Evolutionary conservation across 2,329 filamentous ascomycete genomes (phyloP), one percentile per base, ranked within the genome.

Genomic region (Fusarium sp.): DNA sequence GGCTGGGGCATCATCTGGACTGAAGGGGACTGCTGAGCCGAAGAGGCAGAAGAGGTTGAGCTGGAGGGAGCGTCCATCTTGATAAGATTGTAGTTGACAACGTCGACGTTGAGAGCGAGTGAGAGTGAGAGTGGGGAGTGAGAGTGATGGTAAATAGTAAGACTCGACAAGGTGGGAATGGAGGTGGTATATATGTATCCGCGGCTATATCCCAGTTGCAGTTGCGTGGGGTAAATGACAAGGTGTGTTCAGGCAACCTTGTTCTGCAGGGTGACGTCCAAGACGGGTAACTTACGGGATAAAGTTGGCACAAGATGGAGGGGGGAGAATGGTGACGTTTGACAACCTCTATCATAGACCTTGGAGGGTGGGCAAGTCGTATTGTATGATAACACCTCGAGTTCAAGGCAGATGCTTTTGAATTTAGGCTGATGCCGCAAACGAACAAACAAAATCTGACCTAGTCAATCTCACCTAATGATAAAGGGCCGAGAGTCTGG

Each of bases 21-120:
- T 61, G 73, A 66, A 47, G 72, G 72, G 25, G 71, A 74, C 48
- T 72, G 71, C 49, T 71, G 71, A 41, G 67, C 68, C 37, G 71
- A 73, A 23, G 72, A 70, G 45, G 65, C 47, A 33, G 68, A 58
- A 15, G 66, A 65, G 50, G 66, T 60, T 37, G 68, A 68, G 32
- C 70, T 71, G 39, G 75, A 71, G 52, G 75, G 69, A 55, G 75
- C 72, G 65, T 78, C 70, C 73, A 78, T 65, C 49, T 36, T 65
- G 36, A 35, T 25, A 36, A 19, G 41, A 31, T 36, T 36, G 45
- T 44, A 38, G 11, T 33, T 49, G 37, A 14, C 43, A 13, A n/a
- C 55, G 25, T 13, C 29, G 15, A 49, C 33, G 19, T 23, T 41
- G 46, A 14, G 49, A 49, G 49, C 50, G 43, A 50, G 31, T 25